phyloP scores from a whole-genome alignment of 768 basidiomycete genomes.

The Auricularia cornea region DNA sequence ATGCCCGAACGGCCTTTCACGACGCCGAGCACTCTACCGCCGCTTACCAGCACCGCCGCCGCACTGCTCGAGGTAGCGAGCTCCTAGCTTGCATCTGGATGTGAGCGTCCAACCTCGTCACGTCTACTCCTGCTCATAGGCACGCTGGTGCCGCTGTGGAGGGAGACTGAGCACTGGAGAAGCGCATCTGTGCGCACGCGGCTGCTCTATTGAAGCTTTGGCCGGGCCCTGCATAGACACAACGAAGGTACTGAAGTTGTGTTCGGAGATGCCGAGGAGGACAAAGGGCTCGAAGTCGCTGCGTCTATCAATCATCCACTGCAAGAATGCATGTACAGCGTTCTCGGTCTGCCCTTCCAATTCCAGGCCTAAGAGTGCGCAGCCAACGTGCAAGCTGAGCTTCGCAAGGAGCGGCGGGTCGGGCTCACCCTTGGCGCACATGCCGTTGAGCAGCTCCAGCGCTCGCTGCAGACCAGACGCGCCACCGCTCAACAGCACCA shows the following conservation, averaged over 20 bases:
- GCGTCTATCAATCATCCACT: not conserved
- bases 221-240: not conserved
- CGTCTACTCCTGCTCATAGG: conserved; percentile 6
- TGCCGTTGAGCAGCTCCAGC: conserved; percentile 18
- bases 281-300: conserved; percentile 1
- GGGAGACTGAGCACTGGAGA: conserved; percentile 8
- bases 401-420: conserved; percentile 13
- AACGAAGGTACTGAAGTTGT: not conserved
- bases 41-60: conserved; percentile 41
- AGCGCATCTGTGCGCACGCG: conserved; percentile 7
- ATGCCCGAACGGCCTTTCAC: conserved; percentile 30
- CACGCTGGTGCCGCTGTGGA: not conserved
- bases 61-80: conserved; percentile 49
- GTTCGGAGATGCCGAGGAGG: not conserved
- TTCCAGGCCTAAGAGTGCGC: conserved; percentile 13
- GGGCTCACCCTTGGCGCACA: conserved; percentile 16
- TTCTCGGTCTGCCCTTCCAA: not conserved
- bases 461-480: conserved; percentile 15
- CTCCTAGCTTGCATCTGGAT: conserved; percentile 73
- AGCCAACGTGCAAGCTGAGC: conserved; percentile 7
- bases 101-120: conserved; percentile 12
- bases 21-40: conserved; percentile 49
- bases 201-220: not conserved
- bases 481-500: conserved; percentile 24
- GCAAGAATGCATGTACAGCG: not conserved